Percentiles rank a stretch among this genome's conserved stretches.
These are phyloP conservation scores for Cyclotella distinguenda DNA, from an alignment of 108 stramenopile species.

Conservation along the genomic window DNA sequence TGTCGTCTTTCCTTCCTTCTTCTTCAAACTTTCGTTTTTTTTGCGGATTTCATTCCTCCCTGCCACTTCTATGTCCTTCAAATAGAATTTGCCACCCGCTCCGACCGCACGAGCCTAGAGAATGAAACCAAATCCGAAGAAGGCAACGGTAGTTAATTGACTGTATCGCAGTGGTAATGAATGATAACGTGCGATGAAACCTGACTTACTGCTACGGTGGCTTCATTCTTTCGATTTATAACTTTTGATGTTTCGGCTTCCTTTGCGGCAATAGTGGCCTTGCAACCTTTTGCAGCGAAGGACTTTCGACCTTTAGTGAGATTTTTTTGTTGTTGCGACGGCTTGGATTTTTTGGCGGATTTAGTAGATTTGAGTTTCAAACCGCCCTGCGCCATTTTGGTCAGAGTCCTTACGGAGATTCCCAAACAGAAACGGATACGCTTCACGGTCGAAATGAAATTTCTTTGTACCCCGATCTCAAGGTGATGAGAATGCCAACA, in stretches of 20 bases:
- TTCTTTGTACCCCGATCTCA: neutral
- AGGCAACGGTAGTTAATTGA: no score
- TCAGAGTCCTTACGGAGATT: no score
- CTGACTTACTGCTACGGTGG: constrained; percentile 67
- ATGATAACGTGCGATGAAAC: no score
- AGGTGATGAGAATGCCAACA: no score
- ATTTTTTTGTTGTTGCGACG: constrained; percentile 36
- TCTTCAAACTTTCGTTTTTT: constrained; percentile 50
- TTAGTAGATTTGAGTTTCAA: constrained; percentile 42
- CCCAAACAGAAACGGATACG: no score
- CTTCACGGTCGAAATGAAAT: neutral
- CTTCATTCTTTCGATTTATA: constrained; percentile 80
- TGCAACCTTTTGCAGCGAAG: constrained; percentile 62
- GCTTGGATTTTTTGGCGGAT: constrained; percentile 27
- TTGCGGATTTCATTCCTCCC: constrained; percentile 60
- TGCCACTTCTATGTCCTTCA: constrained; percentile 66
- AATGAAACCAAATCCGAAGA: no score
- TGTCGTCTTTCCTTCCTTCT: constrained; percentile 65
- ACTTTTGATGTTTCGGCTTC: constrained; percentile 63
- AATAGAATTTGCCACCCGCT: constrained; percentile 61
- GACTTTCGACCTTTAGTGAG: constrained; percentile 50
- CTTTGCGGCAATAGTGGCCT: constrained; percentile 36
- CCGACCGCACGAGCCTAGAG: constrained; percentile 74
- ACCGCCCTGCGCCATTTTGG: constrained; percentile 53
- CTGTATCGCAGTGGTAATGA: no score